These are phyloP conservation scores for Triangularia verruculosa DNA, from an alignment of 2,329 filamentous ascomycete genomes.

Conservation along the genomic window DNA sequence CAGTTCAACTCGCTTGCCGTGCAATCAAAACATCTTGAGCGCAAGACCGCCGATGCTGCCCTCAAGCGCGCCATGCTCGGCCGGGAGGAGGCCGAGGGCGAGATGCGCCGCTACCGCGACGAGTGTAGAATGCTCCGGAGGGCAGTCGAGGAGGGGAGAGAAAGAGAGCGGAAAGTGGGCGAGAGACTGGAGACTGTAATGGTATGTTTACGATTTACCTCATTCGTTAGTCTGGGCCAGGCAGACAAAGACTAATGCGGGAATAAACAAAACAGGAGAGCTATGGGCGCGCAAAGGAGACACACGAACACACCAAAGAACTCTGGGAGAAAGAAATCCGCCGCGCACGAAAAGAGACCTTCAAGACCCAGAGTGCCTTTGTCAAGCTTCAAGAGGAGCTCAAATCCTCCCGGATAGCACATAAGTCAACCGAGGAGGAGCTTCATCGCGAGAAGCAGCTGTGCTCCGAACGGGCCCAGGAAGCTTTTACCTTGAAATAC, in stretches of 20 bases:
- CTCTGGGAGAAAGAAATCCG: slow-evolving; percentile 74
- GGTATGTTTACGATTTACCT: slow-evolving; percentile 45
- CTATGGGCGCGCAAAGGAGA: slow-evolving; percentile 67
- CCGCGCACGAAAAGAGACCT: slow-evolving; percentile 66
- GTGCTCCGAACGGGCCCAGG: slow-evolving; percentile 61
- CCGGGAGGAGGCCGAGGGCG: slow-evolving; percentile 69
- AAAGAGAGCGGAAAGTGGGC: slow-evolving; percentile 62
- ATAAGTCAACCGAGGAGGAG: slow-evolving; percentile 55
- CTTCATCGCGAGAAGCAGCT: slow-evolving; percentile 63
- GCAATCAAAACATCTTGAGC: slow-evolving; percentile 59
- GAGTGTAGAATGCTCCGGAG: slow-evolving; percentile 55
- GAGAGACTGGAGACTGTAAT: slow-evolving; percentile 67
- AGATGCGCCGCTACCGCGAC: slow-evolving; percentile 61
- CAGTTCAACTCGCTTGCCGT: slow-evolving; percentile 69
- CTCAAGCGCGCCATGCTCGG: slow-evolving; percentile 65
- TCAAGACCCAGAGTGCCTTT: slow-evolving; percentile 67
- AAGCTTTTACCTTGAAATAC: slow-evolving; percentile 66
- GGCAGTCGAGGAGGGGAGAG: slow-evolving; percentile 62
- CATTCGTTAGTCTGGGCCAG: not conserved
- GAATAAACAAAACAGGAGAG: slow-evolving; percentile 53
- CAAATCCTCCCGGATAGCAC: slow-evolving; percentile 56
- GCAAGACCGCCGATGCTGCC: slow-evolving; percentile 63
- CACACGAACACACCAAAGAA: slow-evolving; percentile 61
- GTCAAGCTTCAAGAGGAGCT: slow-evolving; percentile 73
- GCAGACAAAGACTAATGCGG: not conserved